Evolutionary conservation across 2,329 filamentous ascomycete genomes (phyloP).

Genomic region (Xylariaceae sp.): DNA sequence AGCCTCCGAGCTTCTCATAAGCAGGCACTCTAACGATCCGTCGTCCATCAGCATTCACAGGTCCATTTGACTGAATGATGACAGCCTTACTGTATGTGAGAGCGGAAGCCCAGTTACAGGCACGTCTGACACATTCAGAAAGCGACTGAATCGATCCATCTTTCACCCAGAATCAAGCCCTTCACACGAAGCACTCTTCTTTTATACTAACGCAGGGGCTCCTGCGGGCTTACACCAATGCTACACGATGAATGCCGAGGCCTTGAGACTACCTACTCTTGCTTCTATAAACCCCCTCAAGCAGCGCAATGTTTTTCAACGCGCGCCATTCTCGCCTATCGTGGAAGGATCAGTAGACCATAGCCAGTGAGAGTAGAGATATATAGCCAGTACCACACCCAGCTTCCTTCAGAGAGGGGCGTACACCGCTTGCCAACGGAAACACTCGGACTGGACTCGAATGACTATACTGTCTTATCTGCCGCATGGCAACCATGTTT

Average conservation of each 20-base stretch:
- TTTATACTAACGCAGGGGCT: constrained; percentile 14
- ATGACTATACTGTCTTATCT: neutral
- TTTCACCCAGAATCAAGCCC: neutral
- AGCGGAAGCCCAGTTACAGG: neutral
- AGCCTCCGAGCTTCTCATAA: neutral
- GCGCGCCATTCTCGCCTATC: neutral
- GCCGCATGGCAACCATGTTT: neutral
- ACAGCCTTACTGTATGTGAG: neutral
- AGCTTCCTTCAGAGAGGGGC: constrained; percentile 4
- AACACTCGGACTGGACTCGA: neutral
- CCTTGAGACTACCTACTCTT: neutral
- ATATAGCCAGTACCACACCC: neutral
- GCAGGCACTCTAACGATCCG: too few species aligned
- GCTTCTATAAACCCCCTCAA: neutral
- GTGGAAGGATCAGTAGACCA: constrained; percentile 7
- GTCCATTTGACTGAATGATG: neutral
- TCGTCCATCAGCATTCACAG: too few species aligned
- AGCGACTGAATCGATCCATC: neutral
- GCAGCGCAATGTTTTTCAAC: neutral
- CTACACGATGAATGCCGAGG: constrained; percentile 6
- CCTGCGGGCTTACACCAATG: constrained; percentile 9
- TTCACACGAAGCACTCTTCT: constrained; percentile 1
- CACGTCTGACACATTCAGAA: neutral
- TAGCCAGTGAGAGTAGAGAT: constrained; percentile 1
- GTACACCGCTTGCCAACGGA: constrained; percentile 3